Evolutionary conservation across 306 rosid genomes (phyloP).

Genomic region (Dryas alaskensis): DNA sequence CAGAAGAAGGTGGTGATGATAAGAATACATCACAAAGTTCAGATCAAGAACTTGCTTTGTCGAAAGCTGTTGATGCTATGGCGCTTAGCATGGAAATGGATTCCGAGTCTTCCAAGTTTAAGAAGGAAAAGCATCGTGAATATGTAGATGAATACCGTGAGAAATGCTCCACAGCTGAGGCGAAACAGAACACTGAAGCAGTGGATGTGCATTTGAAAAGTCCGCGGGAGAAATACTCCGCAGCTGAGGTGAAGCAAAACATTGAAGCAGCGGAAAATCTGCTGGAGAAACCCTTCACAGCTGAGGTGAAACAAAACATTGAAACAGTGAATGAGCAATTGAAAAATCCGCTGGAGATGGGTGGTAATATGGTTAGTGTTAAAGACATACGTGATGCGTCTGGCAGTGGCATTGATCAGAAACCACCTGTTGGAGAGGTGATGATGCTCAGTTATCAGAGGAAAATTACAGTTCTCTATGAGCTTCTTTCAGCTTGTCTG

Average conservation of each 20-base stretch:
- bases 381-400: conserved; percentile 32
- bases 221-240: conserved; percentile 31
- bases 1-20: conserved; percentile 52
- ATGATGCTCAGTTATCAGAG: conserved; percentile 62
- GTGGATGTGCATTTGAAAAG: conserved; percentile 16
- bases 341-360: conserved; percentile 30
- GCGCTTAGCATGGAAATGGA: conserved; percentile 44
- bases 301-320: conserved; percentile 32
- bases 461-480: conserved; percentile 77
- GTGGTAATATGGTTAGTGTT: conserved; percentile 26
- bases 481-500: conserved; percentile 80
- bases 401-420: conserved; percentile 38
- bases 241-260: conserved; percentile 32
- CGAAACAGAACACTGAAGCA: conserved; percentile 41
- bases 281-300: conserved; percentile 38
- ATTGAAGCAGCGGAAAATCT: conserved; percentile 25
- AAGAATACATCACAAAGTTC: conserved; percentile 47
- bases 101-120: conserved; percentile 37
- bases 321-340: conserved; percentile 30
- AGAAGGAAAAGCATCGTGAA: conserved; percentile 55
- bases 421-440: conserved; percentile 64
- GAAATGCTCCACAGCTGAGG: conserved; percentile 47
- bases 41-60: conserved; percentile 68
- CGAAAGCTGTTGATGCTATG: conserved; percentile 60
- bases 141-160: conserved; percentile 63